Evolutionary conservation across 75 land plant species (phyloP).

Genomic region (Selaginella moellendorffii): DNA sequence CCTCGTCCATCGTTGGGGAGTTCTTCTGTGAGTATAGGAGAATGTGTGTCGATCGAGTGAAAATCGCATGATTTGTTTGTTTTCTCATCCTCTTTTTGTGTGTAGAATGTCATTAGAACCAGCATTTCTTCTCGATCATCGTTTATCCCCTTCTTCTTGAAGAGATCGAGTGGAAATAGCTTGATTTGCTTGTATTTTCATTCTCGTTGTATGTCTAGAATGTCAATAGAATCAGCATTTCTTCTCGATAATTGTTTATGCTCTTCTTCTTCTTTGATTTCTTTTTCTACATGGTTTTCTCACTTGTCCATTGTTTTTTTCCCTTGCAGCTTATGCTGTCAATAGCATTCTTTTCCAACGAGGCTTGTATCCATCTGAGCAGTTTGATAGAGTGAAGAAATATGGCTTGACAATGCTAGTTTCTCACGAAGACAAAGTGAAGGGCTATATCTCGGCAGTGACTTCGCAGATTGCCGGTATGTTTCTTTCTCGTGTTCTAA

Average conservation of each 20-base stretch:
- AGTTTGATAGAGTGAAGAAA: slow-evolving; percentile 80
- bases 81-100: no score
- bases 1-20: slow-evolving; percentile 94
- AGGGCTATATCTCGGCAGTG: slow-evolving; percentile 52
- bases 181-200: background rate
- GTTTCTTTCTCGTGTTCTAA: background rate
- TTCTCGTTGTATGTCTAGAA: background rate
- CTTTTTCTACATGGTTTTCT: slow-evolving; percentile 3
- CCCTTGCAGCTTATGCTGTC: background rate
- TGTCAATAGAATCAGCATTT: background rate
- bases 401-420: slow-evolving; percentile 84
- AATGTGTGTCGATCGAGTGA: background rate
- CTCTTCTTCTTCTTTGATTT: slow-evolving; percentile 2
- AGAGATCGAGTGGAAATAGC: background rate
- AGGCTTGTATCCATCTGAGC: slow-evolving; percentile 82
- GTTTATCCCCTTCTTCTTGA: background rate
- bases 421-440: slow-evolving; percentile 75
- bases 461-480: slow-evolving; percentile 66
- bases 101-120: no score
- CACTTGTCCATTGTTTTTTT: no score
- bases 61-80: background rate
- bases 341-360: slow-evolving; percentile 81
- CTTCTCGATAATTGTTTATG: slow-evolving; percentile 1
- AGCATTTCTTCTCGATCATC: no score
- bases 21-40: slow-evolving; percentile 48